Evolutionary conservation across 2,329 filamentous ascomycete genomes (phyloP), one percentile per base, ranked within the genome.

Genomic region (Aphanocladium album): DNA sequence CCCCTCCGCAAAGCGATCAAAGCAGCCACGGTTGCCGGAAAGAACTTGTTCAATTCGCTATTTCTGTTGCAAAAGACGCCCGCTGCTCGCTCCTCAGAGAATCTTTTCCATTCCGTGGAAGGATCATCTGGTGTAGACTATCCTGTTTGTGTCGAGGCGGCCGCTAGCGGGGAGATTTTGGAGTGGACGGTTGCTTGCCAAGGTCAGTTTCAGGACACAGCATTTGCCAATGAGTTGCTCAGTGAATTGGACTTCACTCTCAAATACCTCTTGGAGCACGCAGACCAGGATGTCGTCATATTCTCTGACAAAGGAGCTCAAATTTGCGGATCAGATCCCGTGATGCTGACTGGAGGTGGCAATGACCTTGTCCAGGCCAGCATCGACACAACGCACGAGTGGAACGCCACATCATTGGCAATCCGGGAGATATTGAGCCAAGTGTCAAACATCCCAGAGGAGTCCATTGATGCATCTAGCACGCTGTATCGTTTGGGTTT

Each of bases 401-500:
- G 78, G 77, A 72, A 73, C 0, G 58, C 67, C 0, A 64, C 64
- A 0, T 76, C 78, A 23, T 63, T 62, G 2, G 66, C 62, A 0
- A 77, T 88, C 21, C 73, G 83, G 2, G 69, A 74, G 1, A 75
- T 81, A 0, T 72, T 89, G 16, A 75, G 80, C 0, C 70, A 79
- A 33, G 79, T 93, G 0, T 89, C 91, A 0, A 83, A 82, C 17
- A 73, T 89, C 0, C 77, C 86, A 0, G 73, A 79, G 19, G 69
- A 78, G 0, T 77, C 84, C 1, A 89, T 96, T 56, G 73, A 76
- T 2, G 80, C 79, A 60, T 77, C 79, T 1, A 83, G 86, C 55
- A 90, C 83, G 0, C 83, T 96, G 14, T 96, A 95, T 72, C 87
- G 95, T 64, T 80, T 97, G 1, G 93, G 93, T 0, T 83, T 97